Evolutionary conservation across 371 early-diverging fungal genomes (phyloP), one percentile per base, ranked within the genome.

Genomic region (Mucor velutinosus): DNA sequence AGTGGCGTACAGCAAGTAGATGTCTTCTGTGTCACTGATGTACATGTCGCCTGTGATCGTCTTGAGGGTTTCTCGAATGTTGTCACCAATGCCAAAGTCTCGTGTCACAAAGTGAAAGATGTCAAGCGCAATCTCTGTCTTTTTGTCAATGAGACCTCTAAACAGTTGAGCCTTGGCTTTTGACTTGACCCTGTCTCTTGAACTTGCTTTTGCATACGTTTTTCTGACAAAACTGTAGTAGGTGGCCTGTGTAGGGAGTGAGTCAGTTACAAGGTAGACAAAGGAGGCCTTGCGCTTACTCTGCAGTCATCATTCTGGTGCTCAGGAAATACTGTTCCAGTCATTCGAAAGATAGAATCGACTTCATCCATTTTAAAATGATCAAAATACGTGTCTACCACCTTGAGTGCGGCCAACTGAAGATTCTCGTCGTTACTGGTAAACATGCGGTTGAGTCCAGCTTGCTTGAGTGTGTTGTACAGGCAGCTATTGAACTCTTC

Each of bases 1-100:
- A 3, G 87, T 86, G 4, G 87, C 81, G 63, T 87, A 89, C 19
- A 83, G 70, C 33, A 92, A 58, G 71, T 88, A 94, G 6, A 82
- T 70, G 32, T 87, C 83, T 67, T 92, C 92, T 1, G 84, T 82
- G 17, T 89, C 82, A 7, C 89, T 78, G 6, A 79, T 74, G 45
- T 91, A 91, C 84, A 89, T 82, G 23, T 81, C 77, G 49, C 90
- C 89, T 37, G 84, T 68, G 15, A 86, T 70, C 14, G 76, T 78
- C 11, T 66, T 58, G 6, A 87, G 53, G 4, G 86, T 75, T 6
- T 77, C 74, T 53, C 79, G 78, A 1, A 84, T 79, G 65, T 83
- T 71, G 17, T 65, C 61, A 11, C 75, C 75, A 5, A 87, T 61
- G 12, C 64, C 66, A 51, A 74, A 70, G 3, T 67, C 66, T 19